phyloP scores from a whole-genome alignment of 139 green algal species.

The Microglena sp. region DNA sequence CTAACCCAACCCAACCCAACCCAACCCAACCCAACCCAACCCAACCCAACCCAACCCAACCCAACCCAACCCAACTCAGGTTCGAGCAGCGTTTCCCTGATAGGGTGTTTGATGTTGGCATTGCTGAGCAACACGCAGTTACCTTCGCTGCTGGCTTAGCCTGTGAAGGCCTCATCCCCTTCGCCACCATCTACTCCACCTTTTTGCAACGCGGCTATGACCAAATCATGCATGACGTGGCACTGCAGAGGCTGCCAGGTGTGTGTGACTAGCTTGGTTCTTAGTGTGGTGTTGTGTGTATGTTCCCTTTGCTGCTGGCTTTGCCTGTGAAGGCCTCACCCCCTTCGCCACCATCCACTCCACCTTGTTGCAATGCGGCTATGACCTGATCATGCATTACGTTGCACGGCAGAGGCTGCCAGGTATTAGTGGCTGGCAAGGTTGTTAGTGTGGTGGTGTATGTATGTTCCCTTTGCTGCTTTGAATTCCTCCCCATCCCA shows the following conservation, averaged over 20 bases:
- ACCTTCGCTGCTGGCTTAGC: slow-evolving; percentile 92
- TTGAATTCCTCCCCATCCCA: no score
- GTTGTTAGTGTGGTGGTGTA: no score
- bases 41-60: no score
- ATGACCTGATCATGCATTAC: slow-evolving; percentile 89
- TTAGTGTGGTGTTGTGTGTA: no score
- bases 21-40: no score
- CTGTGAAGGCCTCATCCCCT: slow-evolving; percentile 84
- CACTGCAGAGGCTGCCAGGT: slow-evolving; percentile 92
- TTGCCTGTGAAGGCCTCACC: no score
- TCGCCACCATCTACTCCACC: slow-evolving; percentile 92
- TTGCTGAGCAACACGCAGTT: slow-evolving; percentile 26
- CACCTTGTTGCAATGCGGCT: slow-evolving; percentile 78
- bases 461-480: no score
- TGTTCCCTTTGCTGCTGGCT: no score
- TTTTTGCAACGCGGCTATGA: slow-evolving; percentile 95
- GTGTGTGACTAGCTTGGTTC: no score
- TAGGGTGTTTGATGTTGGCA: slow-evolving; percentile 31
- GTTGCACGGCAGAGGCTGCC: slow-evolving; percentile 90
- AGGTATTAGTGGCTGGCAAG: slow-evolving; percentile 32
- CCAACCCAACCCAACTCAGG: no score
- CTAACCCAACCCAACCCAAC: no score
- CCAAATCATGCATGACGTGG: slow-evolving; percentile 92
- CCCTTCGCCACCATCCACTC: slow-evolving; percentile 56
- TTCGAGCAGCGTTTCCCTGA: slow-evolving; percentile 60